These are phyloP conservation scores for Epichloe festucae DNA, from an alignment of 2,329 filamentous ascomycete species.

Conservation along the genomic window DNA sequence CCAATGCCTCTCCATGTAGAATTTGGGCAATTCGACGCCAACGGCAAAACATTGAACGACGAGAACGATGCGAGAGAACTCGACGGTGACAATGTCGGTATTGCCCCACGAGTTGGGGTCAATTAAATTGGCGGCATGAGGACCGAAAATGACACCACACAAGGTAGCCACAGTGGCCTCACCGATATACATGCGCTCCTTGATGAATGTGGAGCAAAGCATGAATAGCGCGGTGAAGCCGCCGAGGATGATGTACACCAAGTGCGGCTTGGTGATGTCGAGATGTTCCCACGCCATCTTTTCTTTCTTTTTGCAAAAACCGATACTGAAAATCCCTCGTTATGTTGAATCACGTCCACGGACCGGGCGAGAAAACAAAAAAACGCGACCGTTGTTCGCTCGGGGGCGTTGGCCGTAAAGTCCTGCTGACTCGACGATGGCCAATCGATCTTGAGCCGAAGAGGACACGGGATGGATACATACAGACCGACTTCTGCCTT, in stretches of 20 bases:
- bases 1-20: conserved; percentile 98
- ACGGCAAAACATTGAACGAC: conserved; percentile 90
- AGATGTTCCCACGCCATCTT: conserved; percentile 68
- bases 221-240: conserved; percentile 98
- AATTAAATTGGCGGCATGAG: conserved; percentile 70
- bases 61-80: conserved; percentile 79
- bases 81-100: conserved; percentile 73
- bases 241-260: conserved; percentile 97
- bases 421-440: conserved; percentile 4
- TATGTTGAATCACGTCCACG: conserved; percentile 2
- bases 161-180: conserved; percentile 90
- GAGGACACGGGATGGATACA: conserved; percentile 6
- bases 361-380: neutral
- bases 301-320: neutral
- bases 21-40: conserved; percentile 78
- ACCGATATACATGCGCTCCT: conserved; percentile 96
- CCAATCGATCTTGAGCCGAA: conserved; percentile 7
- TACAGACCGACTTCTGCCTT: conserved; percentile 3
- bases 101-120: conserved; percentile 67
- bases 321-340: neutral
- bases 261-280: conserved; percentile 80
- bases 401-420: neutral
- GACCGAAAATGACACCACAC: conserved; percentile 80
- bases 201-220: conserved; percentile 95
- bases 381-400: conserved; percentile 1